Conservation (phyloP, 2,329 filamentous ascomycete genomes). For the Colletotrichum lini region DNA sequence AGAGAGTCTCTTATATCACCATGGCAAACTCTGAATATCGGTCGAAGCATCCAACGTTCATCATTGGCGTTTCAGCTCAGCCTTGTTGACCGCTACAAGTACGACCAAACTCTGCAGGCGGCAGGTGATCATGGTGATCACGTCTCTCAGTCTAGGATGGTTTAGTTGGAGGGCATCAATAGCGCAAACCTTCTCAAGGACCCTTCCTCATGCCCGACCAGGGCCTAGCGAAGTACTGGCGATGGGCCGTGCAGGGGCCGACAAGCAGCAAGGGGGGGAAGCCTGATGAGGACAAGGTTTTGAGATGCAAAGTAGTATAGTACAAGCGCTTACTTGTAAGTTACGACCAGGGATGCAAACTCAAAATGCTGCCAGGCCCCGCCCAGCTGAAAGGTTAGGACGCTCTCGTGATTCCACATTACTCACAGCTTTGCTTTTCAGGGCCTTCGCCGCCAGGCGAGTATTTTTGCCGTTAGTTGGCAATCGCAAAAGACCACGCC, state of each 20-base stretch:
- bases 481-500: slow-evolving; percentile 20
- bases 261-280: slow-evolving; percentile 25
- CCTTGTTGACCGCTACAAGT: slow-evolving; percentile 37
- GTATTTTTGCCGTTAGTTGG: slow-evolving; percentile 10
- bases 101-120: slow-evolving; percentile 24
- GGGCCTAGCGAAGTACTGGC: slow-evolving; percentile 18
- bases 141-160: slow-evolving; percentile 25
- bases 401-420: slow-evolving; percentile 26
- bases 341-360: slow-evolving; percentile 31
- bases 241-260: slow-evolving; percentile 18
- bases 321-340: slow-evolving; percentile 3
- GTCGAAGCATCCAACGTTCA: slow-evolving; percentile 16
- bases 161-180: slow-evolving; percentile 35
- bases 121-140: slow-evolving; percentile 38
- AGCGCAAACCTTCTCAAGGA: slow-evolving; percentile 36
- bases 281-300: slow-evolving; percentile 33
- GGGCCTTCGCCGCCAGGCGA: slow-evolving; percentile 13
- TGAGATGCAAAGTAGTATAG: slow-evolving; percentile 15
- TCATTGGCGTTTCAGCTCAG: slow-evolving; percentile 35
- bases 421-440: slow-evolving; percentile 15
- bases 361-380: slow-evolving; percentile 29
- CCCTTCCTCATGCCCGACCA: slow-evolving; percentile 32
- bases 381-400: slow-evolving; percentile 18
- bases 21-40: slow-evolving; percentile 26
- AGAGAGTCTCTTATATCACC: slow-evolving; percentile 31